Conservation (phyloP, 495 filamentous ascomycete genomes). For the Aspergillus heteromorphus region DNA sequence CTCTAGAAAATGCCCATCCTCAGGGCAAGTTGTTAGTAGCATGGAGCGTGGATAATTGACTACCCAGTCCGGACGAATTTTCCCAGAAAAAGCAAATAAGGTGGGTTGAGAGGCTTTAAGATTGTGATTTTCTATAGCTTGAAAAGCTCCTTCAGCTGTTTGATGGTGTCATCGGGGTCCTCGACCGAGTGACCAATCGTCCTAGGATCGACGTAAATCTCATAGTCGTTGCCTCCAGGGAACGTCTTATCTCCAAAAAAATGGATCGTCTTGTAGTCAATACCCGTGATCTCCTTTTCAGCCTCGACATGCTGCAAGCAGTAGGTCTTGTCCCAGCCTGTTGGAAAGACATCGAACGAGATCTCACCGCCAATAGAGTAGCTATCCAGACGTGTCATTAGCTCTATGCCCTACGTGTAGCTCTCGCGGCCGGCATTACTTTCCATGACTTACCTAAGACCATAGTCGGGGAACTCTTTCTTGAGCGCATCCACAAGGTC, state of each 20-base stretch:
- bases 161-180: slow-evolving; percentile 74
- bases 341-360: slow-evolving; percentile 96
- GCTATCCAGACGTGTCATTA: slow-evolving; percentile 35
- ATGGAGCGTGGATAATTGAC: background rate
- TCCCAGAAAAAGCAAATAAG: background rate
- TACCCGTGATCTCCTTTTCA: slow-evolving; percentile 69
- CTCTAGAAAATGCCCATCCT: background rate
- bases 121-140: slow-evolving; percentile 45
- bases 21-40: background rate
- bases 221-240: slow-evolving; percentile 87
- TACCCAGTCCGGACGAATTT: background rate
- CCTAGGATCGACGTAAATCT: slow-evolving; percentile 78
- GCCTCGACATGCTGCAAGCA: slow-evolving; percentile 81
- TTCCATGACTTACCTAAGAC: slow-evolving; percentile 66
- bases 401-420: background rate
- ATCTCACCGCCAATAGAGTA: slow-evolving; percentile 95
- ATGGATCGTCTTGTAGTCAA: slow-evolving; percentile 81
- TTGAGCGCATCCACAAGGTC: slow-evolving; percentile 67
- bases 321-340: slow-evolving; percentile 98
- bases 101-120: slow-evolving; percentile 17
- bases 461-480: slow-evolving; percentile 75
- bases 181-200: slow-evolving; percentile 80
- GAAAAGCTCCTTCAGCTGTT: slow-evolving; percentile 73
- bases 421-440: background rate
- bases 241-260: slow-evolving; percentile 97